Conservation (phyloP, 345 rosid species). For the Camelina laxa region DNA sequence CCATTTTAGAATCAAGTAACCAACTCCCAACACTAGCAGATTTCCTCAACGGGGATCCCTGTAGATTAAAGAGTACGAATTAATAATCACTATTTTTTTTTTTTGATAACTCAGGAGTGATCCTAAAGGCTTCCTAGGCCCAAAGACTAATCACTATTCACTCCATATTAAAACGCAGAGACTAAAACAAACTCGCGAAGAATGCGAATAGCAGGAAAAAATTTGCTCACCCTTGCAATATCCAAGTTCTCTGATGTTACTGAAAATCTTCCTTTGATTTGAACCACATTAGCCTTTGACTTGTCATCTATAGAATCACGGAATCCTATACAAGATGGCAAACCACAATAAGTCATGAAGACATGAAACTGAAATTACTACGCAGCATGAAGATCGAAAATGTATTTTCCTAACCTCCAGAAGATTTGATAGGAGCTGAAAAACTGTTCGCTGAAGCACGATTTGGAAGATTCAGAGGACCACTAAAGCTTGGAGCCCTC, state of each 20-base stretch:
- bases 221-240: slow-evolving; percentile 74
- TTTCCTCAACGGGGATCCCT: slow-evolving; percentile 85
- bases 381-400: neutral
- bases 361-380: slow-evolving; percentile 9
- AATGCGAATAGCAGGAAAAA: slow-evolving; percentile 25
- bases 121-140: too few species aligned
- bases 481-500: slow-evolving; percentile 91
- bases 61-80: slow-evolving; percentile 42
- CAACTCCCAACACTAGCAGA: slow-evolving; percentile 97
- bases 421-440: slow-evolving; percentile 97
- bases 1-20: slow-evolving; percentile 68
- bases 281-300: slow-evolving; percentile 87
- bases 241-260: slow-evolving; percentile 98
- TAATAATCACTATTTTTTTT: neutral
- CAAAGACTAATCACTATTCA: neutral
- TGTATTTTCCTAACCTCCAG: slow-evolving; percentile 66
- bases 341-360: neutral
- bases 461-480: slow-evolving; percentile 94
- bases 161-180: slow-evolving; percentile 30
- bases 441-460: slow-evolving; percentile 98
- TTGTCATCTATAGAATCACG: slow-evolving; percentile 93
- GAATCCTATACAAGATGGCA: slow-evolving; percentile 58
- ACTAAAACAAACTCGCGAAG: slow-evolving; percentile 55
- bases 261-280: slow-evolving; percentile 96
- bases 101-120: too few species aligned